Percentiles rank a stretch among this genome's conserved stretches.
Conservation (phyloP, 306 rosid genomes). For the Sicyos edulis region DNA sequence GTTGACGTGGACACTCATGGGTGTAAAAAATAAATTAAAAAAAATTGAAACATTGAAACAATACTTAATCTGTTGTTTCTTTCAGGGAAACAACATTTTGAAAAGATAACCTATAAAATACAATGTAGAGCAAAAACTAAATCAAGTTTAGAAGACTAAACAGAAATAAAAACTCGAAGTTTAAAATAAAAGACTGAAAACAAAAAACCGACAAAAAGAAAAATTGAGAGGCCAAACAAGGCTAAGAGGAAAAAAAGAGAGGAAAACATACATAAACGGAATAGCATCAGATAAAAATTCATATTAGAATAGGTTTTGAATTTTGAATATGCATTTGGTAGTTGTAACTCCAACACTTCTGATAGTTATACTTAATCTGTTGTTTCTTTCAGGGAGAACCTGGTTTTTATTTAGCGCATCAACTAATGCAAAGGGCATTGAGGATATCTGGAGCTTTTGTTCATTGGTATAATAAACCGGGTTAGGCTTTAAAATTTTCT, state of each 20-base stretch:
- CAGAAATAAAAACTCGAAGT: too few species aligned
- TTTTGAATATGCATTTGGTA: conserved; percentile 1
- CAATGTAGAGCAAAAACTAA: too few species aligned
- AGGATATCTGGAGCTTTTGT: conserved; percentile 59
- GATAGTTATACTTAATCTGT: background rate
- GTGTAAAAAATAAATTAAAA: too few species aligned
- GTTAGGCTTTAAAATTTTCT: conserved; percentile 32
- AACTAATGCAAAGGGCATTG: conserved; percentile 59
- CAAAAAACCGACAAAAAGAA: too few species aligned
- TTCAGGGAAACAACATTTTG: too few species aligned
- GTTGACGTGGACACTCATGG: too few species aligned
- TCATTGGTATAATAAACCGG: conserved; percentile 97
- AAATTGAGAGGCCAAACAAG: too few species aligned
- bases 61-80: too few species aligned
- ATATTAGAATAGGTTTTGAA: background rate
- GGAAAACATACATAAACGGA: background rate
- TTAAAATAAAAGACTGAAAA: too few species aligned
- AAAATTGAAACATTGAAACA: too few species aligned
- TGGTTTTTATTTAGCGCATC: conserved; percentile 67
- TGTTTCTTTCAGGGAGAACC: conserved; percentile 55
- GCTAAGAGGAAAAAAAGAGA: background rate
- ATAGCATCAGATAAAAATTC: background rate
- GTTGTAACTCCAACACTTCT: background rate
- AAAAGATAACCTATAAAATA: too few species aligned
- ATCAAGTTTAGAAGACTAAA: too few species aligned